Base-by-base conservation (phyloP, 139 green algal species). In the Volvox reticuliferus region DNA sequence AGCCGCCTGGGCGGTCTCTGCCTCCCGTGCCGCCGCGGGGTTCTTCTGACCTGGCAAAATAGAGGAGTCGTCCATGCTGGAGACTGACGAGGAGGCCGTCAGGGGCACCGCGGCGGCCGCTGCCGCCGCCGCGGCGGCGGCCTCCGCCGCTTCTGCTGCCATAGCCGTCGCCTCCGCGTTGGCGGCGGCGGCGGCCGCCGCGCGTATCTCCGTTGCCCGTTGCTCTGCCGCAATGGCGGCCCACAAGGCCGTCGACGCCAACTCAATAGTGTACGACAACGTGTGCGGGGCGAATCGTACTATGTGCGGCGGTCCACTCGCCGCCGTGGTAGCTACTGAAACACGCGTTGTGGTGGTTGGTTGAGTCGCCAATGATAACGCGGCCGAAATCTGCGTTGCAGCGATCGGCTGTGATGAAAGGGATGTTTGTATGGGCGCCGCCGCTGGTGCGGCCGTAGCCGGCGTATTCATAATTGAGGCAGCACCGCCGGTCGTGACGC, bases 201-300 rank as follows among this genome's bases (percentile, higher is more conserved):
- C 86, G 12, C 21, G 30, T 0, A 83, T 28, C 86, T 90, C 86
- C 5, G 50, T 37, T 0, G 86, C n/a, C 20, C 86, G 71, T 24
- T 84, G 86, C 50, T 90, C 86, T 21, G 86, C 86, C 20, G 86
- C 73, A 22, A 90, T 75, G 0, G 19, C 26, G 21, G 86, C 71
- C 86, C 86, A 90, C 30, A 90, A 75, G 30, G 86, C 86, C 73
- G 86, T 83, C 1, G 71, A 22, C 50, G 71, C 35, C 50, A 90
- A 19, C 44, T 90, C 86, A n/a, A 90, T 76, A 12, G 82, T 76
- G 86, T 90, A 83, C n/a, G 86, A 36, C 86, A 90, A 55, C 20
- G 30, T 19, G 21, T 90, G 86, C 30, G 86, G 55, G 30, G 50
- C 21, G 86, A 90, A 90, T 16, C 37, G 36, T 22, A 86, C 50